phyloP scores from a whole-genome alignment of 2,329 filamentous ascomycete species.

The Pochonia chlamydosporia region DNA sequence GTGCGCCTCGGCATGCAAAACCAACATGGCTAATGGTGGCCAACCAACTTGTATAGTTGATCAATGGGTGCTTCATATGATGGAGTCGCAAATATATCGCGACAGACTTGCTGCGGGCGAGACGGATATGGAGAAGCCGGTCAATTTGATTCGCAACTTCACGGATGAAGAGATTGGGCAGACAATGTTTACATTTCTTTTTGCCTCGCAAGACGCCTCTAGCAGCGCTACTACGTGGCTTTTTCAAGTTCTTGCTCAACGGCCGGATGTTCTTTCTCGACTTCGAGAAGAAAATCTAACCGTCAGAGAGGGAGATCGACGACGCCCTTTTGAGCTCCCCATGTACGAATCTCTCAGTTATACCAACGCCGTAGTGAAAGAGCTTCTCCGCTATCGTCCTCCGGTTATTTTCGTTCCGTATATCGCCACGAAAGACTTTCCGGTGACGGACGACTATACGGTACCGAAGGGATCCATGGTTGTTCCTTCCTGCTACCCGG shows the following conservation, averaged over 20 bases:
- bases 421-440: conserved; percentile 39
- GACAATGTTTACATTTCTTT: conserved; percentile 48
- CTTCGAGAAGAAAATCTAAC: conserved; percentile 42
- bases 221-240: conserved; percentile 48
- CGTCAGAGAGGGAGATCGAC: conserved; percentile 35
- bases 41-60: conserved; percentile 69
- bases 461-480: conserved; percentile 44
- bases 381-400: conserved; percentile 44
- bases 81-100: conserved; percentile 63
- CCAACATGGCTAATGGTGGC: conserved; percentile 64
- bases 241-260: conserved; percentile 45
- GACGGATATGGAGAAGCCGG: conserved; percentile 32
- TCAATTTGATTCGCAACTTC: conserved; percentile 43
- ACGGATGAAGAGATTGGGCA: conserved; percentile 42
- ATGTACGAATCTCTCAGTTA: conserved; percentile 46
- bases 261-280: conserved; percentile 40
- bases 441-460: conserved; percentile 40
- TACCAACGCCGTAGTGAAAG: conserved; percentile 47
- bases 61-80: conserved; percentile 69
- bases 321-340: conserved; percentile 32
- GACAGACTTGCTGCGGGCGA: conserved; percentile 57
- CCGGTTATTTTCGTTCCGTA: conserved; percentile 52
- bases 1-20: conserved; percentile 66
- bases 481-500: conserved; percentile 45
- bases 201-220: conserved; percentile 47